Conservation (phyloP, 2,329 filamentous ascomycete species). For the Lecanosticta acicola region DNA sequence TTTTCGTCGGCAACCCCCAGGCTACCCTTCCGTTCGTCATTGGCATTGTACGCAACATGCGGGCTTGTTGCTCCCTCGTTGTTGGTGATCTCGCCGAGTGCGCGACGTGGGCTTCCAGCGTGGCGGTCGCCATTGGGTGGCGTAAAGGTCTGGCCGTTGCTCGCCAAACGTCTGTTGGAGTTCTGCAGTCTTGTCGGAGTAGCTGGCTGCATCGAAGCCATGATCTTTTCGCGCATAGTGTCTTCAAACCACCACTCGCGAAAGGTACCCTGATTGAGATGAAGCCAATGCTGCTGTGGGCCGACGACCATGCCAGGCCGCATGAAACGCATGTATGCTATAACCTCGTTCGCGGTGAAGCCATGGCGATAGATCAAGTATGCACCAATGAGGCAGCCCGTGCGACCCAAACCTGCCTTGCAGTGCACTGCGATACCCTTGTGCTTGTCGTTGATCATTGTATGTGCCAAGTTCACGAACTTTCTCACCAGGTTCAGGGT, state of each 20-base stretch:
- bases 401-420: constrained; percentile 93
- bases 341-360: constrained; percentile 78
- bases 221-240: constrained; percentile 72
- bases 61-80: constrained; percentile 57
- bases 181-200: constrained; percentile 52
- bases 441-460: constrained; percentile 85
- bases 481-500: constrained; percentile 81
- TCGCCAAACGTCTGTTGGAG: constrained; percentile 48
- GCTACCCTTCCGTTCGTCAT: constrained; percentile 36
- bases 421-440: constrained; percentile 96
- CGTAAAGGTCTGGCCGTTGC: constrained; percentile 68
- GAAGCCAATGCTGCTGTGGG: constrained; percentile 97
- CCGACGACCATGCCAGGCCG: constrained; percentile 97
- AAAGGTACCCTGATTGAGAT: constrained; percentile 93
- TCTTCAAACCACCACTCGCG: constrained; percentile 94
- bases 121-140: constrained; percentile 74
- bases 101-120: constrained; percentile 50
- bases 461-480: constrained; percentile 90
- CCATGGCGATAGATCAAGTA: constrained; percentile 97
- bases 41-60: constrained; percentile 16
- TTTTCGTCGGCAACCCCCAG: constrained; percentile 77
- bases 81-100: constrained; percentile 88
- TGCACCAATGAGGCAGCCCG: constrained; percentile 91
- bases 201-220: constrained; percentile 50
- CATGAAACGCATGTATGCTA: constrained; percentile 99